Evolutionary conservation across 805 yeast genomes (phyloP).

Genomic region (Wickerhamiella australiensis): DNA sequence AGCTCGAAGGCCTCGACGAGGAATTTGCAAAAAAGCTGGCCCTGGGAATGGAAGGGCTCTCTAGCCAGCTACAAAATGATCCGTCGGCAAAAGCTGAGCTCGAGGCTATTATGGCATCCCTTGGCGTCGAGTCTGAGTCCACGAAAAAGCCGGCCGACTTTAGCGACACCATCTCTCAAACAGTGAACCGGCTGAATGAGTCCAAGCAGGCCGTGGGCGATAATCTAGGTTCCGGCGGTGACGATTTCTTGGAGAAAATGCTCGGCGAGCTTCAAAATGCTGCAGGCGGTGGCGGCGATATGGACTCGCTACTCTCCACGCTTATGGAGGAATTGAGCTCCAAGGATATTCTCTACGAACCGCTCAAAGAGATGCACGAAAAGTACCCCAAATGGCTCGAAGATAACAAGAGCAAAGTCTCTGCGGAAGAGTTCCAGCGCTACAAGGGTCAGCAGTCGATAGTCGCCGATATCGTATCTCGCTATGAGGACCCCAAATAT

Average conservation of each 20-base stretch:
- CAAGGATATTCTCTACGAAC: slow-evolving; percentile 77
- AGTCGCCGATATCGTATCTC: slow-evolving; percentile 46
- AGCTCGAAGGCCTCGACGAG: slow-evolving; percentile 18
- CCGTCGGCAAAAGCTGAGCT: slow-evolving; percentile 43
- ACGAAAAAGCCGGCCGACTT: slow-evolving; percentile 28
- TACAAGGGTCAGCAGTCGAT: slow-evolving; percentile 52
- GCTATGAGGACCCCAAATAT: slow-evolving; percentile 57
- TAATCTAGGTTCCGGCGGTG: slow-evolving; percentile 28
- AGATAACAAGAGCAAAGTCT: slow-evolving; percentile 35
- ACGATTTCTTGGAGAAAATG: slow-evolving; percentile 49
- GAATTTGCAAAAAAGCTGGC: slow-evolving; percentile 30
- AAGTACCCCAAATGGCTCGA: slow-evolving; percentile 64
- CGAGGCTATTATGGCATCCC: slow-evolving; percentile 33
- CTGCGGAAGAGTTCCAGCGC: slow-evolving; percentile 38
- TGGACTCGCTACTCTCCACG: slow-evolving; percentile 56
- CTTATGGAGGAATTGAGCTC: slow-evolving; percentile 74
- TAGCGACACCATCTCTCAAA: slow-evolving; percentile 64
- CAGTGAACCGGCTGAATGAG: slow-evolving; percentile 67
- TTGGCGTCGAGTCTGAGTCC: slow-evolving; percentile 14
- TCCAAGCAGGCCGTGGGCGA: slow-evolving; percentile 41
- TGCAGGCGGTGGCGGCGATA: slow-evolving; percentile 32
- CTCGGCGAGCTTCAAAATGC: slow-evolving; percentile 43
- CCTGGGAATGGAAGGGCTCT: slow-evolving; percentile 34
- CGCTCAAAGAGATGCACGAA: slow-evolving; percentile 64
- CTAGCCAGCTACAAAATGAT: slow-evolving; percentile 39